Percentiles rank a stretch among this genome's conserved stretches.
Evolutionary conservation across 371 early-diverging fungal species (phyloP).

Genomic region (Amoeboaphelidium protococcarum): DNA sequence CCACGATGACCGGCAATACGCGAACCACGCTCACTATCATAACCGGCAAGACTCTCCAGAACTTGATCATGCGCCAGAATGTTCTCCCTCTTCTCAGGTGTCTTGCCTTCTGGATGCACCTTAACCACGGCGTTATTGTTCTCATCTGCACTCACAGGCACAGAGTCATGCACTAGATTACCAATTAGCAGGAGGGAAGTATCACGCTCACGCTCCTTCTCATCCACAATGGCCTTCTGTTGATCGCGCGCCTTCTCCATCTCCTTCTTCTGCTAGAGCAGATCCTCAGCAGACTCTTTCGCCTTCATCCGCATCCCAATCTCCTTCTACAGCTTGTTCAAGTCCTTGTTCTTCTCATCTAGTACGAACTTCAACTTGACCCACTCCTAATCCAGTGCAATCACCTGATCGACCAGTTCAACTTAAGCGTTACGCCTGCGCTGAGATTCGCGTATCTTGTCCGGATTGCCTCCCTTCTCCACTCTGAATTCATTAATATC

Average conservation of each 20-base stretch:
- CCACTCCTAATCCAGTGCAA: constrained; percentile 76
- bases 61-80: constrained; percentile 81
- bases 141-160: constrained; percentile 70
- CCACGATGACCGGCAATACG: constrained; percentile 98
- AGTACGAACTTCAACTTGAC: constrained; percentile 41
- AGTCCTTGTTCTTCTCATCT: constrained; percentile 64
- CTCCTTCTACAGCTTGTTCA: constrained; percentile 74
- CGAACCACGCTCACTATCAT: constrained; percentile 75
- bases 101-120: constrained; percentile 24
- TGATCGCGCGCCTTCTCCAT: constrained; percentile 22
- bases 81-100: constrained; percentile 34
- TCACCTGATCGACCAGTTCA: constrained; percentile 70
- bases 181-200: constrained; percentile 42
- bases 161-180: constrained; percentile 84
- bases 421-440: constrained; percentile 57
- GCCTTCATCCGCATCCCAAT: constrained; percentile 64
- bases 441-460: constrained; percentile 73
- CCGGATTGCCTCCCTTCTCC: constrained; percentile 88
- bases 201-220: constrained; percentile 35
- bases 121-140: constrained; percentile 60
- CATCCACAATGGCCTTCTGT: constrained; percentile 28
- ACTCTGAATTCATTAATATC: constrained; percentile 73
- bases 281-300: constrained; percentile 28
- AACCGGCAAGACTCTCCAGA: constrained; percentile 64
- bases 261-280: constrained; percentile 19